Base-by-base conservation (phyloP, 345 rosid species). In the Salix suchowensis region DNA sequence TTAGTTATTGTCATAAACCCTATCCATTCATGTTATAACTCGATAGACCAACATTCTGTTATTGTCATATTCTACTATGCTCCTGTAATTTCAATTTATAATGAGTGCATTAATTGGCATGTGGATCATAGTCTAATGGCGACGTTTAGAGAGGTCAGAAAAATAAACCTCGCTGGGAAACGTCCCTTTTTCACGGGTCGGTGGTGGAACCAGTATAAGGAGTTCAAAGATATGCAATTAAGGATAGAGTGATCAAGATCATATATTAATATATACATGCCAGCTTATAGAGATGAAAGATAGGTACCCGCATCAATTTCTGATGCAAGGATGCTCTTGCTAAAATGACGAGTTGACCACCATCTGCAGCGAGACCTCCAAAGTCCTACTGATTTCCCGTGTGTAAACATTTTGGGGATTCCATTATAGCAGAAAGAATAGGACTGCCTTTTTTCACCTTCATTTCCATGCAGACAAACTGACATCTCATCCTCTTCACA, bases 321-420 rank as follows among this genome's bases (percentile, higher is more conserved):
- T 9, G 87, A 78, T 50, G 82, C 83, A n/a, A 92, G 85, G 58
- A 76, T 79, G 44, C 46, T 80, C n/a, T 18, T 79, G 85, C 88
- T 82, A 85, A 92, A 94, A 82, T 94, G 92, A 23, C 87, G 88
- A 8, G 48, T 72, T 70, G 82, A 75, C 98, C 98, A 94, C 87
- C 88, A 89, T 48, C 86, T 85, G 76, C 92, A 88, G 39, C 97
- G 86, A 19, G 87, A 37, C 66, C 37, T 82, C 98, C 98, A 94
- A 76, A 67, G 55, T 55, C 75, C 81, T 42, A 84, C 84, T 16
- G 84, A 78, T 71, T 78, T 67, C 34, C 85, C 85, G 24, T 78
- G 68, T 0, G 69, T 81, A 77, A 91, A 81, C 74, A 82, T 78
- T 32, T 66, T 77, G 15, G 95, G 97, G 14, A 80, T 75, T 44